Conservation (phyloP, 108 stramenopile species). For the Cyclostephanos invisitatus region DNA sequence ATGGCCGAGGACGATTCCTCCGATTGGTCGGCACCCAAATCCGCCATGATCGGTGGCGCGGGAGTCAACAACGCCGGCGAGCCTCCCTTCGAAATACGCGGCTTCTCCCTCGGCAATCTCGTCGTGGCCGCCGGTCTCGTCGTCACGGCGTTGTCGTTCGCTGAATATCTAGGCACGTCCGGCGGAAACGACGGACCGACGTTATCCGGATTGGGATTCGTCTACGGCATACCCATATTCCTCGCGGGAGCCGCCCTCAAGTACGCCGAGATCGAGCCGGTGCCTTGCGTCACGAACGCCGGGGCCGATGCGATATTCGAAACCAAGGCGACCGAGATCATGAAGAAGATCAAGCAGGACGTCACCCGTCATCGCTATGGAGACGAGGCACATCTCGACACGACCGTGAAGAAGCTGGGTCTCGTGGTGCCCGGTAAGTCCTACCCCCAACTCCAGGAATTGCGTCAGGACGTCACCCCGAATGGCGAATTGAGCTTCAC, state of each 20-base stretch:
- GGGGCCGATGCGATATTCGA: slow-evolving; percentile 77
- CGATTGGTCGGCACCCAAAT: slow-evolving; percentile 65
- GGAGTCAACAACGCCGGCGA: slow-evolving; percentile 94
- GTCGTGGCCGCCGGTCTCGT: slow-evolving; percentile 76
- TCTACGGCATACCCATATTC: slow-evolving; percentile 96
- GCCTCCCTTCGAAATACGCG: slow-evolving; percentile 98
- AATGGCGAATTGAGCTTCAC: slow-evolving; percentile 86
- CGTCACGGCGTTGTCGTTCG: slow-evolving; percentile 85
- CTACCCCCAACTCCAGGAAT: slow-evolving; percentile 91
- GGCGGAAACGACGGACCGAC: slow-evolving; percentile 81
- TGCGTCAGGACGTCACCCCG: slow-evolving; percentile 73
- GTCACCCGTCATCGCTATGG: slow-evolving; percentile 98
- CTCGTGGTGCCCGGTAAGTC: slow-evolving; percentile 92
- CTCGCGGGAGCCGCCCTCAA: slow-evolving; percentile 93
- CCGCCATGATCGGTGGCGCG: slow-evolving; percentile 92
- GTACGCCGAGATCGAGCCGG: slow-evolving; percentile 97
- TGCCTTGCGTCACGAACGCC: slow-evolving; percentile 63
- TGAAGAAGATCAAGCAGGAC: slow-evolving; percentile 91
- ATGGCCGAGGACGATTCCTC: slow-evolving; percentile 23
- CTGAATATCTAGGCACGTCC: slow-evolving; percentile 85
- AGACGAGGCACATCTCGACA: slow-evolving; percentile 98
- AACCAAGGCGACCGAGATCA: slow-evolving; percentile 87
- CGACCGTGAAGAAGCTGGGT: slow-evolving; percentile 94
- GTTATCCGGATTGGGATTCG: slow-evolving; percentile 93
- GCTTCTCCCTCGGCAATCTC: slow-evolving; percentile 94